Percentiles rank a stretch among this genome's conserved stretches.
Conservation (phyloP, 768 basidiomycete species). For the Rhizopogon roseolus region DNA sequence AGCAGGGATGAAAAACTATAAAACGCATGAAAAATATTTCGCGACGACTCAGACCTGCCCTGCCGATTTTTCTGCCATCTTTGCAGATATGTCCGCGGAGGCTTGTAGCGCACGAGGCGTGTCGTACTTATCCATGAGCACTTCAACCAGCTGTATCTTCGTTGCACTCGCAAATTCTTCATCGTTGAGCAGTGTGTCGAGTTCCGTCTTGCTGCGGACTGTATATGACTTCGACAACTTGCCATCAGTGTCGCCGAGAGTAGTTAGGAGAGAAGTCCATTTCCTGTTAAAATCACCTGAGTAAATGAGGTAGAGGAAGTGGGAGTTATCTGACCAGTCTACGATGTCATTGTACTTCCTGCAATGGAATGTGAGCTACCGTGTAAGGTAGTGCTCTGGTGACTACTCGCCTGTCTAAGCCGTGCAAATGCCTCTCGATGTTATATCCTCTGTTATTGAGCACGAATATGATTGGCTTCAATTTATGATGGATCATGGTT, state of each 20-base stretch:
- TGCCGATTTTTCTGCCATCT: slow-evolving; percentile 11
- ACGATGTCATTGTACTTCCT: slow-evolving; percentile 86
- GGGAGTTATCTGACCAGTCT: slow-evolving; percentile 45
- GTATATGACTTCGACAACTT: slow-evolving; percentile 56
- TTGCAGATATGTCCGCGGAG: slow-evolving; percentile 36
- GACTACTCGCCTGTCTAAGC: slow-evolving; percentile 41
- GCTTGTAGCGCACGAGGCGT: slow-evolving; percentile 60
- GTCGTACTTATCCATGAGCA: slow-evolving; percentile 69
- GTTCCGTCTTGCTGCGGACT: slow-evolving; percentile 61
- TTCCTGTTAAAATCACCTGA: slow-evolving; percentile 33
- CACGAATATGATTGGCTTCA: slow-evolving; percentile 83
- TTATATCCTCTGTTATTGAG: slow-evolving; percentile 83
- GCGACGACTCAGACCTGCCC: slow-evolving; percentile 10
- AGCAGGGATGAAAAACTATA: too few relatives aligned
- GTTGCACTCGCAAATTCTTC: slow-evolving; percentile 54
- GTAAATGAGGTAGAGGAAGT: neutral
- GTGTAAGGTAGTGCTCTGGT: neutral
- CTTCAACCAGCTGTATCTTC: slow-evolving; percentile 76
- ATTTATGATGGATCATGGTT: slow-evolving; percentile 68
- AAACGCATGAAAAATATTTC: neutral
- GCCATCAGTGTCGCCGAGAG: slow-evolving; percentile 48
- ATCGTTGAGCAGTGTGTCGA: slow-evolving; percentile 64
- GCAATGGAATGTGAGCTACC: slow-evolving; percentile 2
- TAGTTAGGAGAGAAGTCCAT: slow-evolving; percentile 60
- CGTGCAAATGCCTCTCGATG: slow-evolving; percentile 79